A percentile compares a stretch with the other conserved stretches of the same genome.
Evolutionary conservation across 2,329 filamentous ascomycete genomes (phyloP).

Genomic region (Mycosphaerella arachidis): DNA sequence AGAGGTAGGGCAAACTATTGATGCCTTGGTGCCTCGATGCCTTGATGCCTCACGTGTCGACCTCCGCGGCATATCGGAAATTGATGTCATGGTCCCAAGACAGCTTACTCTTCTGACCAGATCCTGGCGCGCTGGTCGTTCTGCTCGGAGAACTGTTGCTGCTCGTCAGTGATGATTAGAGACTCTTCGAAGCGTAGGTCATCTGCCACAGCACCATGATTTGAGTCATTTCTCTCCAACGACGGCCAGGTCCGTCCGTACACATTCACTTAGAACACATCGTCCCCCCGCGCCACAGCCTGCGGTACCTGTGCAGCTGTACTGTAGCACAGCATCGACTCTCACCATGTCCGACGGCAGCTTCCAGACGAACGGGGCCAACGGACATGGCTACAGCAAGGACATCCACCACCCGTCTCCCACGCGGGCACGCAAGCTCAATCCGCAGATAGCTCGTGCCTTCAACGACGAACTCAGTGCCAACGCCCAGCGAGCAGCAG

Average conservation of each 20-base stretch:
- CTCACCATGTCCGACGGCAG: conserved; percentile 10
- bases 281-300: background rate
- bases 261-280: background rate
- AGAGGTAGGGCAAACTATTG: no score
- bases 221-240: background rate
- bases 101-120: background rate
- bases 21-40: no score
- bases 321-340: background rate
- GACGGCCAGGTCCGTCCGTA: background rate
- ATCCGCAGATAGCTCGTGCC: conserved; percentile 19
- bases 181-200: background rate
- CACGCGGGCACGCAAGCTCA: conserved; percentile 24
- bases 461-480: conserved; percentile 14
- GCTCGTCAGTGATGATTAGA: background rate
- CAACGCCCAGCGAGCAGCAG: conserved; percentile 8
- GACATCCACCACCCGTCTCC: conserved; percentile 22
- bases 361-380: conserved; percentile 10
- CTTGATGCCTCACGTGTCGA: no score
- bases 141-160: background rate
- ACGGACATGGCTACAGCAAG: conserved; percentile 12
- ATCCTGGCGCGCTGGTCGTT: background rate
- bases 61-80: background rate
- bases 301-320: no score
- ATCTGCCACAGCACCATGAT: background rate
- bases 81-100: background rate